Conservation (phyloP, 2,329 filamentous ascomycete species). For the Aspergillus caelatus region DNA sequence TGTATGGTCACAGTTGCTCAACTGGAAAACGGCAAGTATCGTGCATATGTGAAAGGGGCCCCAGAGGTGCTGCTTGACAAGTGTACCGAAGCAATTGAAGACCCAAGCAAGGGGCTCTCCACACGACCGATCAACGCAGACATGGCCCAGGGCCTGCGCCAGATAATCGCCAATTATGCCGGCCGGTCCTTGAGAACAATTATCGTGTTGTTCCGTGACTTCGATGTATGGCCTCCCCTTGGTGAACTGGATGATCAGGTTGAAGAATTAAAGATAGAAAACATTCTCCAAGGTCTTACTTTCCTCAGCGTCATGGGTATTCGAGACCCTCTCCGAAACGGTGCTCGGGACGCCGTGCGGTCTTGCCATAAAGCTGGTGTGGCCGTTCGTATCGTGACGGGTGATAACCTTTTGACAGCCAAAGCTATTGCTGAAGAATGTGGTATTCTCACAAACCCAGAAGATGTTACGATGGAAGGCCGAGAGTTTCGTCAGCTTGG, state of each 20-base stretch:
- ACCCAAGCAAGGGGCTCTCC: slow-evolving; percentile 13
- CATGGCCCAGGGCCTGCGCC: neutral
- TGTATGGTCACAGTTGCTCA: slow-evolving; percentile 49
- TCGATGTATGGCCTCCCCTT: slow-evolving; percentile 62
- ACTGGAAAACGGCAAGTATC: slow-evolving; percentile 25
- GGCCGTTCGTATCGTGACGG: slow-evolving; percentile 67
- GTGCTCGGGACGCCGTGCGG: slow-evolving; percentile 62
- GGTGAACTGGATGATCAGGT: neutral
- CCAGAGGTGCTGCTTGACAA: slow-evolving; percentile 37
- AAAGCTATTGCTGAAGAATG: slow-evolving; percentile 69
- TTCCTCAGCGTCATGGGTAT: slow-evolving; percentile 68
- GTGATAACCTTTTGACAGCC: slow-evolving; percentile 67
- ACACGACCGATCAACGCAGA: neutral
- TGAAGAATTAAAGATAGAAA: neutral
- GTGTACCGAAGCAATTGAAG: slow-evolving; percentile 23
- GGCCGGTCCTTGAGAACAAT: slow-evolving; percentile 67
- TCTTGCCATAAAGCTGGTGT: slow-evolving; percentile 65
- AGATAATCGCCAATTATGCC: slow-evolving; percentile 31
- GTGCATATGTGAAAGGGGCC: slow-evolving; percentile 40
- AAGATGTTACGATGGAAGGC: slow-evolving; percentile 63
- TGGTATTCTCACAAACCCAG: slow-evolving; percentile 55
- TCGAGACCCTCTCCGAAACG: slow-evolving; percentile 64
- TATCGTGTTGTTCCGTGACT: slow-evolving; percentile 69
- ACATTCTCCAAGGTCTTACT: slow-evolving; percentile 53
- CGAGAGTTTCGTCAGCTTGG: slow-evolving; percentile 60